Evolutionary conservation across 1,284 basidiomycete genomes (phyloP), one percentile per base, ranked within the genome.

Genomic region (Cutaneotrichosporon sp.): DNA sequence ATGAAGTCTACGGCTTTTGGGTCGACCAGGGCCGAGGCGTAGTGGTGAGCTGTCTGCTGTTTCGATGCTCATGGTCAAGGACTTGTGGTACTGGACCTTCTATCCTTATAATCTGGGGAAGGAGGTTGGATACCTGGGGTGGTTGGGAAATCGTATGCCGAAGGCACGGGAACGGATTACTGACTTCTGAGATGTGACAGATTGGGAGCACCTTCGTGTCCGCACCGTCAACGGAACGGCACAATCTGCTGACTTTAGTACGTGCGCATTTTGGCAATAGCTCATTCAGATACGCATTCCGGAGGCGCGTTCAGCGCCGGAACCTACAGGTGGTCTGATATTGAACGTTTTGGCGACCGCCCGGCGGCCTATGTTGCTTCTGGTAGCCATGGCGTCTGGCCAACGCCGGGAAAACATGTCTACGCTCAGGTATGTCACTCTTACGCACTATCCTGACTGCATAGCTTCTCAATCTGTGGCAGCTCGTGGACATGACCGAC

Each of bases 101-200:
- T 75, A 74, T 51, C 73, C 73, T 1, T 73, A 67, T 61, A 75
- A 75, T 46, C 62, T 70, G 18, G 73, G 73, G 22, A 75, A 75
- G 56, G 53, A 61, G 8, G 63, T 72, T 2, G 65, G 67, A 15
- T 59, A 61, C 1, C 62, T 74, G 15, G 73, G 73, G 2, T 56
- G 67, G 15, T 54, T 74, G 4, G 73, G 72, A 1, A 72, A 75
- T 54, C 72, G 70, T 74, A 46, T 57, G 70, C 62, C 9, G 10
- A n/a, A n/a, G 4, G 4, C 3, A 8, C 4, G 7, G 1, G 1
- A 10, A 1, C 13, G 8, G 9, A 18, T 5, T 17, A 44, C 55
- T 54, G 46, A 52, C 41, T 13, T 1, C 10, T 10, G 48, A 72
- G 70, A 73, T 49, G 65, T 75, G 4, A 63, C 62, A 0, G 72